A percentile compares a stretch with the other conserved stretches of the same genome.
These are phyloP conservation scores for Acacia pycnantha DNA, from an alignment of 331 rosid species.

Conservation along the genomic window DNA sequence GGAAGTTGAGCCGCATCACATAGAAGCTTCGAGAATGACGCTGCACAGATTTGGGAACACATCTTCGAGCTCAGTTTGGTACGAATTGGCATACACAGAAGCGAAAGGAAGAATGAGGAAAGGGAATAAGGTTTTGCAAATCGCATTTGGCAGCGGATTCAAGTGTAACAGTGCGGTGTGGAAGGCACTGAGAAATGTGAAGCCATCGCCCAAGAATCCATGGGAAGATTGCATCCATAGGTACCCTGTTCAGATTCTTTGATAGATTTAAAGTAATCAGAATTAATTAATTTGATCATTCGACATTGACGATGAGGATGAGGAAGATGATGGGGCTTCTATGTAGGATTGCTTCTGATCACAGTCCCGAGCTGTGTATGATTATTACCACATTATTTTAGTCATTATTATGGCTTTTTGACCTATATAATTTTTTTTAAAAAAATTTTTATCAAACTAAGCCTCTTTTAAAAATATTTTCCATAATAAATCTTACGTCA, in stretches of 20 bases:
- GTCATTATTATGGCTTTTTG: too few species aligned
- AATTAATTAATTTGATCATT: background rate
- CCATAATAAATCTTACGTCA: too few species aligned
- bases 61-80: slow-evolving; percentile 76
- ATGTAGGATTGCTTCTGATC: background rate
- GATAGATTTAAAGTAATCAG: background rate
- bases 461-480: too few species aligned
- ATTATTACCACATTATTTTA: background rate
- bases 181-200: slow-evolving; percentile 53
- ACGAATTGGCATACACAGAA: slow-evolving; percentile 66
- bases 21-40: slow-evolving; percentile 70
- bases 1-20: slow-evolving; percentile 43
- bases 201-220: slow-evolving; percentile 46
- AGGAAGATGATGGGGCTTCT: background rate
- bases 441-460: too few species aligned
- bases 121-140: slow-evolving; percentile 65
- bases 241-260: slow-evolving; percentile 45
- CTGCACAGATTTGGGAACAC: slow-evolving; percentile 71
- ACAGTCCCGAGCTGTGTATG: background rate
- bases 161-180: slow-evolving; percentile 82
- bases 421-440: too few species aligned
- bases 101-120: slow-evolving; percentile 56
- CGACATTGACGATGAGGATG: background rate
- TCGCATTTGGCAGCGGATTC: slow-evolving; percentile 71
- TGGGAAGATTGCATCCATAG: slow-evolving; percentile 61